Percentiles rank a stretch among this genome's conserved stretches.
Evolutionary conservation across 805 yeast species (phyloP).

Genomic region (Candida parachauliodes): DNA sequence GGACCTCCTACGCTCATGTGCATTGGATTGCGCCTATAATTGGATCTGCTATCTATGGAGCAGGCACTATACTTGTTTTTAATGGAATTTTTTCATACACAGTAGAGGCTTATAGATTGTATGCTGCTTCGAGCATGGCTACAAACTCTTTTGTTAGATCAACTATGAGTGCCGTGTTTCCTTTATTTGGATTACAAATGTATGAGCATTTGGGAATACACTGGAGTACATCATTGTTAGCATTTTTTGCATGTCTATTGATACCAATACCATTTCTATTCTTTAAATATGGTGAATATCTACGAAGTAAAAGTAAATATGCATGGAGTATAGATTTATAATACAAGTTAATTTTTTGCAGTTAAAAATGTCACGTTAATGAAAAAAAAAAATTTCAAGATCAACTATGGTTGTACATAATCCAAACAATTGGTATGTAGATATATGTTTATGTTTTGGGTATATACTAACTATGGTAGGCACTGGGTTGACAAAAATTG

Average conservation of each 20-base stretch:
- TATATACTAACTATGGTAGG: too few relatives aligned
- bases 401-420: conserved; percentile 59
- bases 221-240: conserved; percentile 56
- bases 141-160: conserved; percentile 56
- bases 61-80: conserved; percentile 50
- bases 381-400: conserved; percentile 11
- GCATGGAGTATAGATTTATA: conserved; percentile 18
- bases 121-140: conserved; percentile 60
- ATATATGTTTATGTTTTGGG: neutral
- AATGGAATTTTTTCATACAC: conserved; percentile 53
- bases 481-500: conserved; percentile 73
- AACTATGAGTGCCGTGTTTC: conserved; percentile 52
- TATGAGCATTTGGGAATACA: conserved; percentile 44
- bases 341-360: neutral
- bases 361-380: too few relatives aligned
- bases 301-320: conserved; percentile 23
- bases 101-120: conserved; percentile 52
- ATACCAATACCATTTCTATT: conserved; percentile 56
- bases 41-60: conserved; percentile 33
- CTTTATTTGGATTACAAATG: conserved; percentile 50
- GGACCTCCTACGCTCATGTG: conserved; percentile 66
- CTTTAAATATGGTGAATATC: conserved; percentile 42
- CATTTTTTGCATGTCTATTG: conserved; percentile 46
- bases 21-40: conserved; percentile 65
- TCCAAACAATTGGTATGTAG: conserved; percentile 63